Evolutionary conservation across 2,329 filamentous ascomycete genomes (phyloP).

Genomic region (Xylariaceae sp.): DNA sequence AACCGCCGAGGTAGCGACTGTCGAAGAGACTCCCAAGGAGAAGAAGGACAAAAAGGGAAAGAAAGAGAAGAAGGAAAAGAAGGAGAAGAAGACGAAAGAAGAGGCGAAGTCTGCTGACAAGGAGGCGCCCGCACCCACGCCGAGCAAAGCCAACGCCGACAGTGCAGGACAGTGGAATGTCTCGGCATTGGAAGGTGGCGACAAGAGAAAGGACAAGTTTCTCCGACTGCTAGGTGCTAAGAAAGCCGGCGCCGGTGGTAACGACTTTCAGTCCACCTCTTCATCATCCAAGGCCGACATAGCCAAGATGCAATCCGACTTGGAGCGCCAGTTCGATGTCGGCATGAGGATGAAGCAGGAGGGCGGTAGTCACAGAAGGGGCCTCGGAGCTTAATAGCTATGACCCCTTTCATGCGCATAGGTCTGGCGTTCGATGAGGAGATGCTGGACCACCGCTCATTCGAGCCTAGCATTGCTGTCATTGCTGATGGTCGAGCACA

Average conservation of each 20-base stretch:
- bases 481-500: not conserved
- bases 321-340: conserved; percentile 52
- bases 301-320: conserved; percentile 40
- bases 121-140: conserved; percentile 19
- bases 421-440: conserved; percentile 20
- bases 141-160: conserved; percentile 21
- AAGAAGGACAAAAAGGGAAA: conserved; percentile 27
- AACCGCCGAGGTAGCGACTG: not conserved
- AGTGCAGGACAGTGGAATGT: conserved; percentile 49
- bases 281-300: conserved; percentile 26
- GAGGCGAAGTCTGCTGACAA: conserved; percentile 25
- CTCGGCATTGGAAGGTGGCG: conserved; percentile 45
- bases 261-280: conserved; percentile 10
- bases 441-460: conserved; percentile 12
- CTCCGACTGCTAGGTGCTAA: conserved; percentile 52
- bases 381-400: conserved; percentile 44
- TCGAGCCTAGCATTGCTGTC: not conserved
- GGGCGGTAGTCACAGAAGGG: conserved; percentile 43
- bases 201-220: conserved; percentile 51
- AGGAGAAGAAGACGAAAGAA: conserved; percentile 26
- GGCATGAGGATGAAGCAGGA: conserved; percentile 55
- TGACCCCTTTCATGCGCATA: not conserved
- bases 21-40: conserved; percentile 6
- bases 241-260: conserved; percentile 30
- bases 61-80: conserved; percentile 22